phyloP scores from a whole-genome alignment of 768 basidiomycete species.

The Boletus tomentosulus region DNA sequence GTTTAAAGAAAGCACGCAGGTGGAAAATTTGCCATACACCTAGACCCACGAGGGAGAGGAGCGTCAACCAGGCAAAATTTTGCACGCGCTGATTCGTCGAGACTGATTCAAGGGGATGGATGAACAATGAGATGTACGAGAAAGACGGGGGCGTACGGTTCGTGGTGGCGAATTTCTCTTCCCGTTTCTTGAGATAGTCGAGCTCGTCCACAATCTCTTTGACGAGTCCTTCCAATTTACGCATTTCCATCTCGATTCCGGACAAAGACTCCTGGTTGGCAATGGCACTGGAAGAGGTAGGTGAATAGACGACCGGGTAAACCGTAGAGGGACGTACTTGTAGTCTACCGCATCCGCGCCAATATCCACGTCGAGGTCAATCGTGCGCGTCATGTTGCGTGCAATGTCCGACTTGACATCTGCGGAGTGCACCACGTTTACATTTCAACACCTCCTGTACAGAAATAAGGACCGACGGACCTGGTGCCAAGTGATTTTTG shows the following conservation, averaged over 20 bases:
- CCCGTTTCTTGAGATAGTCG: constrained; percentile 85
- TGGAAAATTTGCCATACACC: constrained; percentile 97
- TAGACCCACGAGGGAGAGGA: constrained; percentile 69
- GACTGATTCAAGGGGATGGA: constrained; percentile 40
- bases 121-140: background rate
- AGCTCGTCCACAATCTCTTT: constrained; percentile 95
- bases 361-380: constrained; percentile 96
- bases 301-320: background rate
- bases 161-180: constrained; percentile 81
- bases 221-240: constrained; percentile 91
- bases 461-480: constrained; percentile 36
- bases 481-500: constrained; percentile 69
- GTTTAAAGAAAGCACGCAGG: constrained; percentile 91
- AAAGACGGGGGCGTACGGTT: constrained; percentile 62
- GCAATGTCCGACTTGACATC: constrained; percentile 46
- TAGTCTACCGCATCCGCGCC: constrained; percentile 99
- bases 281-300: constrained; percentile 65
- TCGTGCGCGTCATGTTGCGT: constrained; percentile 52
- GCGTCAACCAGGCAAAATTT: constrained; percentile 88
- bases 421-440: constrained; percentile 14
- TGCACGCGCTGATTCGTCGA: constrained; percentile 91
- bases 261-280: constrained; percentile 97
- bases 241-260: constrained; percentile 96
- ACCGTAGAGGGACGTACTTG: constrained; percentile 60
- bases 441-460: background rate